These are phyloP conservation scores for Lyophyllum shimeji DNA, from an alignment of 768 basidiomycete genomes.

Conservation along the genomic window DNA sequence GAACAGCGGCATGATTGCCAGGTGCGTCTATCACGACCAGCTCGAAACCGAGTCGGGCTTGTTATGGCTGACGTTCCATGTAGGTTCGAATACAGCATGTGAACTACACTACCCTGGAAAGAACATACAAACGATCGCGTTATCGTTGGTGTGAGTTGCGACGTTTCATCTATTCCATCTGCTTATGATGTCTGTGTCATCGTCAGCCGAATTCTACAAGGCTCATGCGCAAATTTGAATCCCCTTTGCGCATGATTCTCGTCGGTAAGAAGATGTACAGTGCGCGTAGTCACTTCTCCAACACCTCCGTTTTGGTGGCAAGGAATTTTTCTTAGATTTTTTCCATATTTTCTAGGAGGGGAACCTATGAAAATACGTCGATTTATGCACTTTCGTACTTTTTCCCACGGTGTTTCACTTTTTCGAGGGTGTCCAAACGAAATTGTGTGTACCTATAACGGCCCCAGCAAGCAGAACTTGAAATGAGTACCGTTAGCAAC, in stretches of 20 bases:
- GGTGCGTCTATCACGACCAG: slow-evolving; percentile 18
- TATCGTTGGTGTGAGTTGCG: slow-evolving; percentile 35
- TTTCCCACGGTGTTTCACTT: too few relatives aligned
- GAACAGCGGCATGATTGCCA: slow-evolving; percentile 38
- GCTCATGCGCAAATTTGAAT: slow-evolving; percentile 20
- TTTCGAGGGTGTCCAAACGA: too few relatives aligned
- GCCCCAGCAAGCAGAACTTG: too few relatives aligned
- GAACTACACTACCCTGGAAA: slow-evolving; percentile 47
- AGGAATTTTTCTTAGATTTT: too few relatives aligned
- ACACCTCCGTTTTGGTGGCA: too few relatives aligned
- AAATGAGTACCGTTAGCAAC: too few relatives aligned
- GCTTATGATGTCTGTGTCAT: not conserved
- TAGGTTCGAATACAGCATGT: slow-evolving; percentile 51
- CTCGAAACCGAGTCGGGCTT: not conserved
- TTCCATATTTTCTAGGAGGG: too few relatives aligned
- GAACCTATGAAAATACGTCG: too few relatives aligned
- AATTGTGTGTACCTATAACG: too few relatives aligned
- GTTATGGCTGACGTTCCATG: not conserved
- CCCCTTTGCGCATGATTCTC: too few relatives aligned
- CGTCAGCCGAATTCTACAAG: slow-evolving; percentile 28
- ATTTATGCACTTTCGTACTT: too few relatives aligned
- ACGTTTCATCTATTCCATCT: not conserved
- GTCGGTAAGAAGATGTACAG: not conserved
- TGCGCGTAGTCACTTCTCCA: too few relatives aligned
- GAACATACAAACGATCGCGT: slow-evolving; percentile 48